Evolutionary conservation across 371 early-diverging fungal species (phyloP).

Genomic region (Circinella minor): DNA sequence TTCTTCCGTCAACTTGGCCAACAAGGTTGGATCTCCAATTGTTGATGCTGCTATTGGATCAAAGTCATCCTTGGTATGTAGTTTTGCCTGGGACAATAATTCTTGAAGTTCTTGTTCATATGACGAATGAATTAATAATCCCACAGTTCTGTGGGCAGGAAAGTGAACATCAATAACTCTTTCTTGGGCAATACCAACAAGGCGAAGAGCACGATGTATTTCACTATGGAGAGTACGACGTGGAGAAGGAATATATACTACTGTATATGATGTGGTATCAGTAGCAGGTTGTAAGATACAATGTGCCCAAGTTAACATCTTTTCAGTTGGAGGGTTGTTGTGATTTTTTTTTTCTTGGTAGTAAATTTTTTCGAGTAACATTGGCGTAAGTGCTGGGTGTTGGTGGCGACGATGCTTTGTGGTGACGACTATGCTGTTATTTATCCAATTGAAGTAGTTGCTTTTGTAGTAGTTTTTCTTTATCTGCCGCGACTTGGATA

Average conservation of each 20-base stretch:
- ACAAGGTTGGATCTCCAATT: not conserved
- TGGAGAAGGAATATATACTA: constrained; percentile 6
- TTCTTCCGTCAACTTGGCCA: not conserved
- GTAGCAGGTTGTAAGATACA: not conserved
- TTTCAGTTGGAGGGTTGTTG: not conserved
- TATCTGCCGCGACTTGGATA: no score
- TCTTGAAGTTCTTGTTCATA: not conserved
- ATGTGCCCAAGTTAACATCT: not conserved
- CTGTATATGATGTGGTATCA: constrained; percentile 8
- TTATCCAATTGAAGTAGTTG: not conserved
- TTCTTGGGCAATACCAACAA: not conserved
- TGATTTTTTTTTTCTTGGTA: not conserved
- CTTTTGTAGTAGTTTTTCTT: not conserved
- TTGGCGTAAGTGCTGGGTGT: not conserved
- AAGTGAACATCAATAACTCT: constrained; percentile 20
- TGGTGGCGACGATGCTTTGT: no score
- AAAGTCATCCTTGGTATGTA: not conserved
- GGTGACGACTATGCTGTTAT: no score
- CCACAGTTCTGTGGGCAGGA: constrained; percentile 9
- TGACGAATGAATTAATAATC: constrained; percentile 1
- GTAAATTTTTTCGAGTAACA: not conserved
- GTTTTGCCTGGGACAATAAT: not conserved
- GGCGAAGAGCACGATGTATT: not conserved
- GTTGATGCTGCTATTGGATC: not conserved
- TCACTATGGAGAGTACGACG: constrained; percentile 6